Evolutionary conservation across 306 rosid species (phyloP).

Genomic region (Aeschynomene evenia): DNA sequence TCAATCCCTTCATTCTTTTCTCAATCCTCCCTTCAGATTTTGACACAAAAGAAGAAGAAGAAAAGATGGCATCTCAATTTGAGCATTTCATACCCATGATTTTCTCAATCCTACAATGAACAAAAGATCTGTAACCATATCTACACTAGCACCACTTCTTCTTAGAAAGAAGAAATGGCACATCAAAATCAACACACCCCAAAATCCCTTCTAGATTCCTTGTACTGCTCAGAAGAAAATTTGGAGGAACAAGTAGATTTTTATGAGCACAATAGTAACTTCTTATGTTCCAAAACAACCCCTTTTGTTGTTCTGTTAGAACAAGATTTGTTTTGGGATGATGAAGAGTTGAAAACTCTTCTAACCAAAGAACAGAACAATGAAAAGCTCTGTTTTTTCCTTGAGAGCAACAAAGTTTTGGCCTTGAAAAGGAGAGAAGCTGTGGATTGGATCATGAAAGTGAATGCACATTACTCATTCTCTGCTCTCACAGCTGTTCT

Average conservation of each 20-base stretch:
- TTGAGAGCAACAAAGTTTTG: constrained; percentile 19
- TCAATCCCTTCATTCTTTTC: neutral
- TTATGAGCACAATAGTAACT: constrained; percentile 7
- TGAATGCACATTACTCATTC: constrained; percentile 52
- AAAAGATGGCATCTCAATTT: constrained; percentile 26
- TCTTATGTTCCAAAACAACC: neutral
- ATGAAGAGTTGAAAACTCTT: constrained; percentile 54
- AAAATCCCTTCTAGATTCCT: constrained; percentile 46
- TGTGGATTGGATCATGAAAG: constrained; percentile 67
- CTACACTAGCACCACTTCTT: no score
- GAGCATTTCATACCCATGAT: constrained; percentile 6
- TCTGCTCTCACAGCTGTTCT: constrained; percentile 70
- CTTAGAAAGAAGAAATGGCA: constrained; percentile 40
- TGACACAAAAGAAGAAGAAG: neutral
- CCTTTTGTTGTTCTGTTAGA: constrained; percentile 40
- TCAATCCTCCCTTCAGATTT: neutral
- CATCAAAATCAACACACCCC: constrained; percentile 4
- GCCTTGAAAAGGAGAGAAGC: constrained; percentile 53
- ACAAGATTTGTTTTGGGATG: constrained; percentile 69
- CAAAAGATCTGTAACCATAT: neutral
- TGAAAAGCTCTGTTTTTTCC: constrained; percentile 23
- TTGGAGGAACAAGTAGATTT: constrained; percentile 39
- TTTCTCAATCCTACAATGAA: constrained; percentile 36
- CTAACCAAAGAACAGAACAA: constrained; percentile 50
- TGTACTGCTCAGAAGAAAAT: constrained; percentile 65